Evolutionary conservation across 257 asterid species (phyloP), one percentile per base, ranked within the genome.

Genomic region (Solanum ossicruentum): DNA sequence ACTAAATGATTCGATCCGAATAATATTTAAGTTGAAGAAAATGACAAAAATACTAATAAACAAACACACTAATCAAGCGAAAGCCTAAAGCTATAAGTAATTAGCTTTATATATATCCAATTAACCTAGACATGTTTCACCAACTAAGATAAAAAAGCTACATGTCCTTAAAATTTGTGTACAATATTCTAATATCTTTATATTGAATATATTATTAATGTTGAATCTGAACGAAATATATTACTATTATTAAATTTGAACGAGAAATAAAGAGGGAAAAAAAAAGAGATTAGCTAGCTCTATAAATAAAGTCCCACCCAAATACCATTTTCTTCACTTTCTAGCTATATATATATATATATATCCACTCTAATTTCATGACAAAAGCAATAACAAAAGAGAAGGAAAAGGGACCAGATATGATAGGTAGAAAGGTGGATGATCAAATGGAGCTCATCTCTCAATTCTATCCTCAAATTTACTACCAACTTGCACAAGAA

Each of bases 371-470:
- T 2, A 3, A n/a, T 47, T 49, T 73, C 81, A 47, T n/a, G 18
- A 21, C 12, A 57, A 57, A 63, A 17, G 28, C 28, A 41, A 39
- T 70, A 39, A 72, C 56, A 45, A 45, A 36, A 43, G 52, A 71
- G 28, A 20, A 65, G n/a, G 17, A 16, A 17, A n/a, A 10, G 28
- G 16, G 5, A 65, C 13, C 7, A n/a, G 21, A 75, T 18, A 79
- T 28, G 49, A 87, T 80, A 66, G 58, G 36, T 16, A 84, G 18
- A 43, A 88, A 89, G 26, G n/a, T 83, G 17, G 90, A 91, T 85
- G 92, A 93, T 80, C 93, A 90, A 84, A 85, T 90, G 92, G 58
- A 69, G 15, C 91, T 93, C n/a, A 55, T 92, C 52, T 93, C 94
- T 47, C 92, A 92, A 85, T 91, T 90, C 87, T 89, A 89, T 83